These are phyloP conservation scores for Anthostomella pinea DNA, from an alignment of 2,329 filamentous ascomycete genomes.

Conservation along the genomic window DNA sequence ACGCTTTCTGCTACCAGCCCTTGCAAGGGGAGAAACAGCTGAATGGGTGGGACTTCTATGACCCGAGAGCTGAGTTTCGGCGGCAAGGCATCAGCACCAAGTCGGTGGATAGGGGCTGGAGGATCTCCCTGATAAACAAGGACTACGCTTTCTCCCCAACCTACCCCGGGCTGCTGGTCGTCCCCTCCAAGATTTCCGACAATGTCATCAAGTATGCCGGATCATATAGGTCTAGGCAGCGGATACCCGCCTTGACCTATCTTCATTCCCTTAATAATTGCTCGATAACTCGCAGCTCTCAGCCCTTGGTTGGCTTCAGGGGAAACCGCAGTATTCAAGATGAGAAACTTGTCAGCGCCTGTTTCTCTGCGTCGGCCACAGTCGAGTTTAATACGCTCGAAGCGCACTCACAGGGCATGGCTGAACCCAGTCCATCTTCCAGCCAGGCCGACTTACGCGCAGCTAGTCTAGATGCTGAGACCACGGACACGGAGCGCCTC, in stretches of 20 bases:
- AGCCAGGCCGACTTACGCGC: slow-evolving; percentile 51
- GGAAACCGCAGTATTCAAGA: slow-evolving; percentile 92
- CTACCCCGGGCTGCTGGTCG: slow-evolving; percentile 80
- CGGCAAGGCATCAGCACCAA: slow-evolving; percentile 85
- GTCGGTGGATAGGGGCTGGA: slow-evolving; percentile 76
- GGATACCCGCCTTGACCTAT: slow-evolving; percentile 88
- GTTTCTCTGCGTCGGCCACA: slow-evolving; percentile 71
- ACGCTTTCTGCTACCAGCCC: slow-evolving; percentile 84
- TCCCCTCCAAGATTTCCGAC: slow-evolving; percentile 90
- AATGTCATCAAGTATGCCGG: slow-evolving; percentile 93
- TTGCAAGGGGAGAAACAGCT: slow-evolving; percentile 69
- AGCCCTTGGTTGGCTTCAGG: slow-evolving; percentile 82
- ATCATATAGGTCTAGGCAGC: slow-evolving; percentile 80
- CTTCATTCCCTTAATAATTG: slow-evolving; percentile 97
- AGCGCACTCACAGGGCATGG: slow-evolving; percentile 29
- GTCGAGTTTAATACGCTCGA: slow-evolving; percentile 37
- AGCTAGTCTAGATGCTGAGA: slow-evolving; percentile 43
- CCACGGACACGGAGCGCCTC: slow-evolving; percentile 60
- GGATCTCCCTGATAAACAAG: slow-evolving; percentile 83
- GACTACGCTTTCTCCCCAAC: slow-evolving; percentile 91
- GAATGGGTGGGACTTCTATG: slow-evolving; percentile 81
- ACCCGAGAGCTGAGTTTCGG: slow-evolving; percentile 79
- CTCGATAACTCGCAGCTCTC: slow-evolving; percentile 91
- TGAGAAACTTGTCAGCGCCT: slow-evolving; percentile 87
- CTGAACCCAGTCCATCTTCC: slow-evolving; percentile 40